phyloP scores from a whole-genome alignment of 768 basidiomycete species.

The Coprinopsis sp. region DNA sequence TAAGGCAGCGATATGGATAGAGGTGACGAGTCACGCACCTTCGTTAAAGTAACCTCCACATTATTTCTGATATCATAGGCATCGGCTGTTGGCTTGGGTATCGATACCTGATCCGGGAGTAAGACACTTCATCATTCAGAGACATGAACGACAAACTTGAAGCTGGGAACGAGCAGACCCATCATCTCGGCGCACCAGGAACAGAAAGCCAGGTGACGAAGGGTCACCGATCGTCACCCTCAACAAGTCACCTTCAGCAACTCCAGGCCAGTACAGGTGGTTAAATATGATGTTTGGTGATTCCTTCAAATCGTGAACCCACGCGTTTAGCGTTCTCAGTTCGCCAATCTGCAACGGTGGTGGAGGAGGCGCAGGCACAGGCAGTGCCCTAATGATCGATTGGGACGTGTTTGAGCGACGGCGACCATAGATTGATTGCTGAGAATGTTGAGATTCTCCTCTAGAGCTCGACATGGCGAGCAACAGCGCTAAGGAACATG shows the following conservation, averaged over 20 bases:
- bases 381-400: slow-evolving; percentile 50
- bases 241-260: slow-evolving; percentile 70
- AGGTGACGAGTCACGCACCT: slow-evolving; percentile 37
- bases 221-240: slow-evolving; percentile 44
- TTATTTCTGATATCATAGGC: slow-evolving; percentile 68
- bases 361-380: slow-evolving; percentile 34
- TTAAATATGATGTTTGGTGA: slow-evolving; percentile 61
- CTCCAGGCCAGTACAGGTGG: slow-evolving; percentile 73
- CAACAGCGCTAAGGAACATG: not conserved
- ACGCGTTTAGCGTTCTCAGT: slow-evolving; percentile 55
- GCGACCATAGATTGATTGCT: slow-evolving; percentile 51
- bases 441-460: slow-evolving; percentile 57
- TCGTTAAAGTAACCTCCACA: slow-evolving; percentile 64
- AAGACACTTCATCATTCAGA: not conserved
- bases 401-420: slow-evolving; percentile 74
- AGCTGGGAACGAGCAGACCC: slow-evolving; percentile 54
- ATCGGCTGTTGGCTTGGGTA: slow-evolving; percentile 69
- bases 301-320: slow-evolving; percentile 72
- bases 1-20: not conserved
- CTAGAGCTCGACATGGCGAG: slow-evolving; percentile 65
- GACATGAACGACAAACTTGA: slow-evolving; percentile 42
- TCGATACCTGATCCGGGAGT: slow-evolving; percentile 52
- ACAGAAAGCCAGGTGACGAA: slow-evolving; percentile 45
- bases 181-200: slow-evolving; percentile 65
- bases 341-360: slow-evolving; percentile 59